These are phyloP conservation scores for Clonostachys byssicola DNA, from an alignment of 2,329 filamentous ascomycete species.

Conservation along the genomic window DNA sequence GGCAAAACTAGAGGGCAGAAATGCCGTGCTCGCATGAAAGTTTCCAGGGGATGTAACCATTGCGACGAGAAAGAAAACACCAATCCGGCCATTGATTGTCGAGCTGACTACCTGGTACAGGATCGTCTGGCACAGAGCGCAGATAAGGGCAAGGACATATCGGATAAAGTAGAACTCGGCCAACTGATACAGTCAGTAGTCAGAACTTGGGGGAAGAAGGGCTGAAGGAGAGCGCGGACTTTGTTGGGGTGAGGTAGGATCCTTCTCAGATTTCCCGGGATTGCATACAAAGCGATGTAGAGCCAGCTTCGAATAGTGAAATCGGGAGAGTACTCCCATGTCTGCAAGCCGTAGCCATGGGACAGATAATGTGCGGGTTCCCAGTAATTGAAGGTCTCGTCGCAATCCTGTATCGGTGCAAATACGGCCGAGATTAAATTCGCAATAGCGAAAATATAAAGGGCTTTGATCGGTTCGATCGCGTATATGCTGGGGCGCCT, in stretches of 20 bases:
- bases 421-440: conserved; percentile 74
- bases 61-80: conserved; percentile 76
- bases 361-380: conserved; percentile 92
- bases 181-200: conserved; percentile 26
- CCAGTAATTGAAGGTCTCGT: conserved; percentile 99
- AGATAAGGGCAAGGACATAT: conserved; percentile 67
- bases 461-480: conserved; percentile 69
- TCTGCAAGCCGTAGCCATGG: conserved; percentile 90
- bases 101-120: conserved; percentile 75
- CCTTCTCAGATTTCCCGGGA: conserved; percentile 62
- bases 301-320: conserved; percentile 95
- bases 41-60: conserved; percentile 81
- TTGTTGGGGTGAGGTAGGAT: conserved; percentile 60
- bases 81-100: conserved; percentile 77
- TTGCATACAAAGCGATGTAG: conserved; percentile 77
- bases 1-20: conserved; percentile 89
- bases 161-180: conserved; percentile 87
- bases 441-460: conserved; percentile 74
- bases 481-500: conserved; percentile 53
- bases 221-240: conserved; percentile 20
- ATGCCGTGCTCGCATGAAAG: conserved; percentile 86
- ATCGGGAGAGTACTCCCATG: conserved; percentile 96
- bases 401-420: conserved; percentile 94
- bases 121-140: conserved; percentile 77
- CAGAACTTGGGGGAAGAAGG: too few relatives aligned